Evolutionary conservation across 345 rosid genomes (phyloP).

Genomic region (Barbarea vulgaris): DNA sequence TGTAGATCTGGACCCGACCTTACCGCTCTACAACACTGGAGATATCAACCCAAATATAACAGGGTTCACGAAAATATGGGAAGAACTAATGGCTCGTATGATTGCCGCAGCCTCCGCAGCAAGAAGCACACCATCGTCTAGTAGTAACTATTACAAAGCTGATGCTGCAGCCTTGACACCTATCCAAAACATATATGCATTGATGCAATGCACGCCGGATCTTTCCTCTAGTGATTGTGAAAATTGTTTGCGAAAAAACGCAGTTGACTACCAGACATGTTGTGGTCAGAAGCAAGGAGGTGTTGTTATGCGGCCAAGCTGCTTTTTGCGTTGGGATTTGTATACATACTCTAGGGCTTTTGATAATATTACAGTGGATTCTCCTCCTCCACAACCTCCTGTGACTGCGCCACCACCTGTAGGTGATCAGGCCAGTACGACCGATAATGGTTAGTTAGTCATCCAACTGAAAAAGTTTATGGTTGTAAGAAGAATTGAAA

Average conservation of each 20-base stretch:
- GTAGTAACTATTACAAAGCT: background rate
- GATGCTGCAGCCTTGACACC: background rate
- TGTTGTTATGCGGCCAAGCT: conserved; percentile 25
- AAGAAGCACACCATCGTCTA: conserved; percentile 10
- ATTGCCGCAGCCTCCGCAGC: conserved; percentile 13
- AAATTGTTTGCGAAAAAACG: conserved; percentile 3
- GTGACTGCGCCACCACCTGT: conserved; percentile 7
- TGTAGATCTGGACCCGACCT: background rate
- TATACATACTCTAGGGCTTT: conserved; percentile 28
- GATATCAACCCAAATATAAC: background rate
- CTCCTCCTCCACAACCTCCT: conserved; percentile 15
- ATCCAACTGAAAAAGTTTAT: background rate
- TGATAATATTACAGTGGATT: background rate
- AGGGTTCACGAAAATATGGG: background rate
- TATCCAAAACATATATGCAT: background rate
- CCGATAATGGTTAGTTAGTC: conserved; percentile 21
- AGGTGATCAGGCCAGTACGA: background rate
- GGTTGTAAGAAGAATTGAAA: background rate
- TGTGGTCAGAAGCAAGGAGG: conserved; percentile 22
- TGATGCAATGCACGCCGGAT: conserved; percentile 30
- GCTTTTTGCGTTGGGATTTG: conserved; percentile 37
- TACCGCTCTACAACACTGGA: rapidly evolving
- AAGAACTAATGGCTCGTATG: background rate
- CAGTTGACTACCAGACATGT: background rate
- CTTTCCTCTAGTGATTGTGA: conserved; percentile 18